Evolutionary conservation across 1,139 yeast genomes (phyloP).

Genomic region (Protomyces pachydermus): DNA sequence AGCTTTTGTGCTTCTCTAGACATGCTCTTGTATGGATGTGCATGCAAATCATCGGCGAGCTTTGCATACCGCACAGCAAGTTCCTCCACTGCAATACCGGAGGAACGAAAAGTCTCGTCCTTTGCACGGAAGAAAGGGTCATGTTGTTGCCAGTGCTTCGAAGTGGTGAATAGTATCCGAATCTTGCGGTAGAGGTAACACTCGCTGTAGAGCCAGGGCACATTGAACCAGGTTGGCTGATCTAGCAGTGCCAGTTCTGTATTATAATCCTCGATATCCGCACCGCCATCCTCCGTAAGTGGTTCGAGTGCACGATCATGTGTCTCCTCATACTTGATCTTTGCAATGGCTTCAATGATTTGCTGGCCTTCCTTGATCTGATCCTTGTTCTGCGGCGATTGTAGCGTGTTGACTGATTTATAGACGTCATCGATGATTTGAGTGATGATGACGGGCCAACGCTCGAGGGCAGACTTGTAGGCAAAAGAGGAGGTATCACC

Average conservation of each 20-base stretch:
- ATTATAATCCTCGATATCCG: conserved; percentile 40
- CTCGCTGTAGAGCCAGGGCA: conserved; percentile 89
- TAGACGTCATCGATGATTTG: conserved; percentile 61
- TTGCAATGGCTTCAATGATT: conserved; percentile 41
- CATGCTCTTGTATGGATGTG: conserved; percentile 37
- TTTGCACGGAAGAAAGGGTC: conserved; percentile 73
- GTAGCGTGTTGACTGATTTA: conserved; percentile 35
- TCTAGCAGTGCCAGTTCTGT: conserved; percentile 44
- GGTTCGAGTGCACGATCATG: conserved; percentile 36
- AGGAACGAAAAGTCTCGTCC: conserved; percentile 66
- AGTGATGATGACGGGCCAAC: conserved; percentile 78
- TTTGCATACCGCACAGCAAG: conserved; percentile 65
- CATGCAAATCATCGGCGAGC: conserved; percentile 43
- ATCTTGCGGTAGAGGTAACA: conserved; percentile 73
- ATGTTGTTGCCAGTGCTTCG: conserved; percentile 50
- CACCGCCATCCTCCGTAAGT: conserved; percentile 31
- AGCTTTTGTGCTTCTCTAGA: conserved; percentile 45
- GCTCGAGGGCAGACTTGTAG: conserved; percentile 62
- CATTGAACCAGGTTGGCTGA: conserved; percentile 64
- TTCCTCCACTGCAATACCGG: conserved; percentile 74
- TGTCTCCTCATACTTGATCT: conserved; percentile 38
- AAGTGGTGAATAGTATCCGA: conserved; percentile 46
- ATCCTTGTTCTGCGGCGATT: conserved; percentile 27
- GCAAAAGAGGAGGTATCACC: conserved; percentile 76
- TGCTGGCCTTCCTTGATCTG: conserved; percentile 39